Evolutionary conservation across 2,329 filamentous ascomycete genomes (phyloP).

Genomic region (Rasamsonia emersonii): DNA sequence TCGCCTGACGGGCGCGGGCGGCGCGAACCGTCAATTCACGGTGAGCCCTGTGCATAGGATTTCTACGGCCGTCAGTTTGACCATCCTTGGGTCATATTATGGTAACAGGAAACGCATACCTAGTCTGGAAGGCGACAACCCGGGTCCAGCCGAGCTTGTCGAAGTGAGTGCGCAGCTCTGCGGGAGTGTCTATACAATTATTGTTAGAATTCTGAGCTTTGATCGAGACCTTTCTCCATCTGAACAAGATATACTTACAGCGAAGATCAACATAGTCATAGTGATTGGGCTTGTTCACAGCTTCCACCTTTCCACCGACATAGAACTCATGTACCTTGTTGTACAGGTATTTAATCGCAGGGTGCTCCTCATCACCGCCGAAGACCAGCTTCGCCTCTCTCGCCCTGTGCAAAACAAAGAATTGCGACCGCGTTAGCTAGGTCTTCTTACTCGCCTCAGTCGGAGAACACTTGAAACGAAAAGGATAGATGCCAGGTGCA

Average conservation of each 20-base stretch:
- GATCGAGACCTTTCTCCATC: not conserved
- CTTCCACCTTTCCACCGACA: conserved; percentile 91
- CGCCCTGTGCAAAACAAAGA: conserved; percentile 43
- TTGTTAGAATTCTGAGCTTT: conserved; percentile 2
- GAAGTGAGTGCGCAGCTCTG: conserved; percentile 91
- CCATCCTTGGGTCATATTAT: not conserved
- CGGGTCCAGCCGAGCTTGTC: conserved; percentile 98
- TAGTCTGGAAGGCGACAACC: conserved; percentile 97
- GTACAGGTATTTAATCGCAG: conserved; percentile 84
- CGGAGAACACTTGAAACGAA: not conserved
- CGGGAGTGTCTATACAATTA: conserved; percentile 62
- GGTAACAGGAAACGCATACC: conserved; percentile 17
- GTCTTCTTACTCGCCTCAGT: conserved; percentile 9
- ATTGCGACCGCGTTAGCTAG: conserved; percentile 19
- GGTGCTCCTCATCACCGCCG: conserved; percentile 83
- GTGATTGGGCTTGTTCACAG: conserved; percentile 90
- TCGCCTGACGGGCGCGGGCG: conserved; percentile 89
- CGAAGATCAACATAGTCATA: conserved; percentile 97
- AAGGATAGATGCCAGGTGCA: not conserved
- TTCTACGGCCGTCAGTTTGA: conserved; percentile 41
- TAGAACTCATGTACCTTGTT: conserved; percentile 77
- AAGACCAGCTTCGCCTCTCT: conserved; percentile 93
- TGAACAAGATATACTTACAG: conserved; percentile 50
- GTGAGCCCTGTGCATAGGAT: conserved; percentile 99
- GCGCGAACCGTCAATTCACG: conserved; percentile 95